A percentile compares a stretch with the other conserved stretches of the same genome.
phyloP scores from a whole-genome alignment of 2,329 filamentous ascomycete genomes.

The Verticillium dahliae region DNA sequence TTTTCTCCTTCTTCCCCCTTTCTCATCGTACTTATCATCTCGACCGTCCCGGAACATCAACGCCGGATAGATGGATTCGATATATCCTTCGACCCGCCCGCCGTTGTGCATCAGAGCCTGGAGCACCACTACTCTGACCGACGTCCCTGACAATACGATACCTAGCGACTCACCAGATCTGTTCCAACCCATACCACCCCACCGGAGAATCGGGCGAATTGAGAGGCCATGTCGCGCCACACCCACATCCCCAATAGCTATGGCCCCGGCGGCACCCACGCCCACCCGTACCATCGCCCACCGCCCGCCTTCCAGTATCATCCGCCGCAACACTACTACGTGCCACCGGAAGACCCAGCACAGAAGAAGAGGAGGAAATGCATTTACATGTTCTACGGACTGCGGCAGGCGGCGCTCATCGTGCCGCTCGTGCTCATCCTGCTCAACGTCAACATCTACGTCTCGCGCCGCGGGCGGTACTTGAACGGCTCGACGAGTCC shows the following conservation, averaged over 20 bases:
- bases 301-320: conserved; percentile 1
- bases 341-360: conserved; percentile 4
- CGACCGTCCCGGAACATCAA: not conserved
- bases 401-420: conserved; percentile 34
- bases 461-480: conserved; percentile 9
- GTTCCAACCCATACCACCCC: not conserved
- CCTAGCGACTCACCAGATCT: not conserved
- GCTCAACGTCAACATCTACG: conserved; percentile 13
- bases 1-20: not conserved
- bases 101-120: not conserved
- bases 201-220: not conserved
- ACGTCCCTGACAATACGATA: not conserved
- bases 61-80: not conserved
- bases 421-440: conserved; percentile 9
- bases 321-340: not conserved
- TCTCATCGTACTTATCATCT: not conserved
- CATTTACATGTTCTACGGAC: conserved; percentile 25
- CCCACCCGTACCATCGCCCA: not conserved
- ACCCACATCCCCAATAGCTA: not conserved
- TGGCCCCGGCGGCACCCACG: not conserved
- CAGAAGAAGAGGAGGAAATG: conserved; percentile 19
- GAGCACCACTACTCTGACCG: not conserved
- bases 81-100: not conserved
- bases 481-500: conserved; percentile 10
- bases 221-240: not conserved